A percentile compares a stretch with the other conserved stretches of the same genome.
phyloP scores from a whole-genome alignment of 257 asterid species.

The Verbena officinalis region DNA sequence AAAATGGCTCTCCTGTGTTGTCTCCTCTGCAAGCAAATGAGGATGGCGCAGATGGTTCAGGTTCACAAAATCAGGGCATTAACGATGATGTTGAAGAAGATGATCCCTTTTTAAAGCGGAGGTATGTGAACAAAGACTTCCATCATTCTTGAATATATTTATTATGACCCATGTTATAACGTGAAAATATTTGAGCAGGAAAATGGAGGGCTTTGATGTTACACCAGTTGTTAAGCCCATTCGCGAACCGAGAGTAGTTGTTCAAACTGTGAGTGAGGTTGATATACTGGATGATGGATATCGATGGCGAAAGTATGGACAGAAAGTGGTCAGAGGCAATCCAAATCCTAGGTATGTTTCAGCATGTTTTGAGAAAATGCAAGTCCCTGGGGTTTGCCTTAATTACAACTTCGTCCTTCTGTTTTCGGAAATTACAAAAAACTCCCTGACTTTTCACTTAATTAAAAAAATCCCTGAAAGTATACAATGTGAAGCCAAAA shows the following conservation, averaged over 20 bases:
- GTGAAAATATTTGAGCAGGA: constrained; percentile 56
- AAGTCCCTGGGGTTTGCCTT: not conserved
- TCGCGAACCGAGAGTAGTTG: constrained; percentile 94
- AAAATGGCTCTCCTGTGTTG: constrained; percentile 53
- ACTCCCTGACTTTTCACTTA: no score
- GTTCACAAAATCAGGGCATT: constrained; percentile 50
- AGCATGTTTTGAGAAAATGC: constrained; percentile 16
- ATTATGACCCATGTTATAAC: constrained; percentile 16
- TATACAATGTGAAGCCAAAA: no score
- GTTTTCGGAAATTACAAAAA: no score
- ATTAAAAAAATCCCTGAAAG: no score
- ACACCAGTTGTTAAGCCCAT: constrained; percentile 85
- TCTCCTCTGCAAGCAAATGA: constrained; percentile 76
- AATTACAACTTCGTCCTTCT: no score
- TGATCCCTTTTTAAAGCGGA: constrained; percentile 69
- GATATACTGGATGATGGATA: constrained; percentile 97
- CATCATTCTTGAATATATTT: constrained; percentile 5
- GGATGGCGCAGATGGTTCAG: constrained; percentile 60
- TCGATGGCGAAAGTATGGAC: constrained; percentile 98
- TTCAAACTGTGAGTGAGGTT: constrained; percentile 96
- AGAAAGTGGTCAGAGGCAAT: constrained; percentile 95
- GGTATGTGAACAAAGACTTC: constrained; percentile 56
- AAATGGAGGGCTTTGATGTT: constrained; percentile 73
- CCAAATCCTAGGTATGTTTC: constrained; percentile 87
- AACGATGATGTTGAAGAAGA: constrained; percentile 77